These are phyloP conservation scores for Neurospora sp. DNA, from an alignment of 495 filamentous ascomycete genomes.

Conservation along the genomic window DNA sequence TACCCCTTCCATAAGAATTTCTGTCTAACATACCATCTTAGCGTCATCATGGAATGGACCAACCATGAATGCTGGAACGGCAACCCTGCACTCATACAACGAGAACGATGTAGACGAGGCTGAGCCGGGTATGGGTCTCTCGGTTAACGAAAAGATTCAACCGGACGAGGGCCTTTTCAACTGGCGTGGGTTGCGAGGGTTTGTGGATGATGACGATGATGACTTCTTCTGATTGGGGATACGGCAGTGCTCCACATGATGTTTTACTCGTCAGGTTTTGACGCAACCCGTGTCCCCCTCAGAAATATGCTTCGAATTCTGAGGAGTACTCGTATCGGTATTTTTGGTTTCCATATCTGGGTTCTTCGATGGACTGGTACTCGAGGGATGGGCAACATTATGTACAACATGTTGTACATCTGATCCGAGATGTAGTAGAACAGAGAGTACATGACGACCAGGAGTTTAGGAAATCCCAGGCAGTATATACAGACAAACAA, in stretches of 20 bases:
- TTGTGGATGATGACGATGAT: neutral
- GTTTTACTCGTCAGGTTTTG: too few relatives aligned
- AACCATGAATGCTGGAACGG: conserved; percentile 58
- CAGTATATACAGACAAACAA: neutral
- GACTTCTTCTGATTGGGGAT: neutral
- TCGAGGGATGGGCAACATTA: neutral
- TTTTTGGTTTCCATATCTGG: too few relatives aligned
- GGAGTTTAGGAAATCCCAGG: neutral
- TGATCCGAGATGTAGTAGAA: neutral
- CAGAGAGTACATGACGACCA: neutral
- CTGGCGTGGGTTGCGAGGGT: neutral
- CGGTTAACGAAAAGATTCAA: conserved; percentile 41
- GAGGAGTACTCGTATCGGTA: too few relatives aligned
- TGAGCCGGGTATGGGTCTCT: conserved; percentile 47
- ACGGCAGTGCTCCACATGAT: too few relatives aligned
- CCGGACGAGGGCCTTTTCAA: neutral
- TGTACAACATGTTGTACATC: neutral
- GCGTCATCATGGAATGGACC: conserved; percentile 76
- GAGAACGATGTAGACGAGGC: conserved; percentile 56
- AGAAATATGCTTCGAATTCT: too few relatives aligned
- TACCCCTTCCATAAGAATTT: neutral
- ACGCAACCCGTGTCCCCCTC: too few relatives aligned
- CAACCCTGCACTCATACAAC: conserved; percentile 68
- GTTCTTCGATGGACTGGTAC: neutral
- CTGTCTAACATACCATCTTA: conserved; percentile 15